Conservation (phyloP, 352 stramenopile species). For the Pythium apleroticum region DNA sequence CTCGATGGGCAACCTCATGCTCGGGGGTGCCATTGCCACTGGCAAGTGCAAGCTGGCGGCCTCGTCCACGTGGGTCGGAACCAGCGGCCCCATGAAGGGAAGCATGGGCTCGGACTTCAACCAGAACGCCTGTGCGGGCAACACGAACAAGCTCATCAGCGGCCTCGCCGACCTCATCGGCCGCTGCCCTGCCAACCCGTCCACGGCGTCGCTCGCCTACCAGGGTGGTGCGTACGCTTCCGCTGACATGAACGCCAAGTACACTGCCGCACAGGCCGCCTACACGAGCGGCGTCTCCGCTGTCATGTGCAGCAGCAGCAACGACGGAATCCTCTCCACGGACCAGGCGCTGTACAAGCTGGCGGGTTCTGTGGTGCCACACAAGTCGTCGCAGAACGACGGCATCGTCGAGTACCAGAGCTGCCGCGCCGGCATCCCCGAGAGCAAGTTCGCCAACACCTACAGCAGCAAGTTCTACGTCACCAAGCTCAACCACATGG, state of each 20-base stretch:
- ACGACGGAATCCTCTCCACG: constrained; percentile 37
- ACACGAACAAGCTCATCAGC: constrained; percentile 27
- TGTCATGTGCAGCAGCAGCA: constrained; percentile 41
- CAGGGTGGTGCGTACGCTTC: constrained; percentile 37
- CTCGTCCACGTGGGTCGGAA: constrained; percentile 36
- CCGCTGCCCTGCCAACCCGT: constrained; percentile 39
- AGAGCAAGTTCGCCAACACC: constrained; percentile 32
- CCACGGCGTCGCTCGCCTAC: constrained; percentile 38
- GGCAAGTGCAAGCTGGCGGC: constrained; percentile 40
- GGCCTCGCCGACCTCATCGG: constrained; percentile 35
- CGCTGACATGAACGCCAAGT: constrained; percentile 26
- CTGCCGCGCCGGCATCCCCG: constrained; percentile 40
- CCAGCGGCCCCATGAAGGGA: constrained; percentile 44
- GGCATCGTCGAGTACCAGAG: constrained; percentile 64
- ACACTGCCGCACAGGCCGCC: constrained; percentile 34
- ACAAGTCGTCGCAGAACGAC: constrained; percentile 55
- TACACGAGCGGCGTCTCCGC: constrained; percentile 37
- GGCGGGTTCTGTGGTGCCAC: constrained; percentile 36
- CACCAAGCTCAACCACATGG: constrained; percentile 62
- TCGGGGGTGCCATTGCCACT: constrained; percentile 44
- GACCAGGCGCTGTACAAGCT: constrained; percentile 36
- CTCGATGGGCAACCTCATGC: constrained; percentile 63
- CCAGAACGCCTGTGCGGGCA: constrained; percentile 36
- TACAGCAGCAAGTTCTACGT: constrained; percentile 57
- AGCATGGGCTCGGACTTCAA: constrained; percentile 53